Evolutionary conservation across 805 yeast species (phyloP), one percentile per base, ranked within the genome.

Genomic region (Saccharomycopsis fermentans): DNA sequence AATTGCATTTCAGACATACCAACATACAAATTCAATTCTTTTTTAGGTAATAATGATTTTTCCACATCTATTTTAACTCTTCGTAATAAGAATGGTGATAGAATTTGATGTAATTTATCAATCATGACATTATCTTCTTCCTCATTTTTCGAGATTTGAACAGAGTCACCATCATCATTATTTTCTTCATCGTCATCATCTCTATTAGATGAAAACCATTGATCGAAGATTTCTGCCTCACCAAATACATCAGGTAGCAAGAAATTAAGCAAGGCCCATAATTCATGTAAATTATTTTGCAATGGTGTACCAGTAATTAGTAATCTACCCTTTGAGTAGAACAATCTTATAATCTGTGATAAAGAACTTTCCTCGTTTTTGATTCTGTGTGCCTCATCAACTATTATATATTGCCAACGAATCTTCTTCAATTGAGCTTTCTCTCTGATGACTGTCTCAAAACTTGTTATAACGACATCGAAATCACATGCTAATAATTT

Each of bases 1-100:
- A 85, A 74, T 73, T 92, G 98, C 98, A 92, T 92, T 32, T 87
- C 90, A 0, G 96, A 83, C 97, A 92, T 90, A 11, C 96, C 96
- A 51, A 91, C 87, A 68, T 92, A 92, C 37, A 94, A 77, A 64
- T 92, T 92, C 52, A 87, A 76, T 72, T 94, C 98, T 59, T 87
- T 86, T 69, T 94, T 94, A 5, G 98, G 98, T 40, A 90, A 73
- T 55, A 92, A 75, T 0, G 96, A 86, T 66, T 85, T 89, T 69
- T 92, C 98, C 47, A 92, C 99, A 67, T 92, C 98, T 2, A 92
- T 77, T 69, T 92, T 92, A 58, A 92, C 88, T 70, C 99, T 81
- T 65, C 99, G 82, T 52, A 92, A 75, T 56, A 92, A 72, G 65
- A 92, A 92, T 1, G 99, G 99, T 32, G 87, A 81, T 60, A 92